Percentiles rank a stretch among this genome's conserved stretches.
Conservation (phyloP, 352 stramenopile species). For the Pythium brassicae region DNA sequence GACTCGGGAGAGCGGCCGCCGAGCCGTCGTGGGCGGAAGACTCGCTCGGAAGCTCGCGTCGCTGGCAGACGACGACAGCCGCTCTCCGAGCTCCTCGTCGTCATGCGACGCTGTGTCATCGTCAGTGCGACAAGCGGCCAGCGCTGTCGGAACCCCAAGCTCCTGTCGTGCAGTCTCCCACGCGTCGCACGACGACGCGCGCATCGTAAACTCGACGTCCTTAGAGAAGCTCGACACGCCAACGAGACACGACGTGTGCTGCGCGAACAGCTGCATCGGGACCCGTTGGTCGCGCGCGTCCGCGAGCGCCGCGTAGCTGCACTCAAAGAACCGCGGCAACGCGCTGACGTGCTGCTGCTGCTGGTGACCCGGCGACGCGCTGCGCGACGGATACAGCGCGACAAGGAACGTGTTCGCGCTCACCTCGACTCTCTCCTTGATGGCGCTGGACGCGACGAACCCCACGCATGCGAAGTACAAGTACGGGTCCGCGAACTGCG, state of each 20-base stretch:
- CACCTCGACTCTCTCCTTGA: conserved; percentile 58
- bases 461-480: conserved; percentile 55
- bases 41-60: background rate
- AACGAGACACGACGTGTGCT: conserved; percentile 42
- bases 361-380: conserved; percentile 8
- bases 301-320: conserved; percentile 23
- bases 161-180: conserved; percentile 36
- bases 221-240: conserved; percentile 47
- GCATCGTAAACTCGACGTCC: conserved; percentile 45
- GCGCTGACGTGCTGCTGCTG: conserved; percentile 16
- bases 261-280: conserved; percentile 35
- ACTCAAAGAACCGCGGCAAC: conserved; percentile 75
- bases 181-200: conserved; percentile 22
- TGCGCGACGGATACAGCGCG: conserved; percentile 38
- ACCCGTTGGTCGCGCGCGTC: conserved; percentile 8
- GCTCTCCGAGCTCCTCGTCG: background rate
- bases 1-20: conserved; percentile 2
- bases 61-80: background rate
- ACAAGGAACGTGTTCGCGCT: conserved; percentile 62
- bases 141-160: conserved; percentile 21
- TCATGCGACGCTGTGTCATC: background rate
- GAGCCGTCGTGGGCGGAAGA: too few relatives aligned
- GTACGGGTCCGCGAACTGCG: conserved; percentile 44
- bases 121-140: background rate
- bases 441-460: conserved; percentile 41